Base-by-base conservation (phyloP, 1,139 yeast genomes). In the Suhomyces chickasaworum region DNA sequence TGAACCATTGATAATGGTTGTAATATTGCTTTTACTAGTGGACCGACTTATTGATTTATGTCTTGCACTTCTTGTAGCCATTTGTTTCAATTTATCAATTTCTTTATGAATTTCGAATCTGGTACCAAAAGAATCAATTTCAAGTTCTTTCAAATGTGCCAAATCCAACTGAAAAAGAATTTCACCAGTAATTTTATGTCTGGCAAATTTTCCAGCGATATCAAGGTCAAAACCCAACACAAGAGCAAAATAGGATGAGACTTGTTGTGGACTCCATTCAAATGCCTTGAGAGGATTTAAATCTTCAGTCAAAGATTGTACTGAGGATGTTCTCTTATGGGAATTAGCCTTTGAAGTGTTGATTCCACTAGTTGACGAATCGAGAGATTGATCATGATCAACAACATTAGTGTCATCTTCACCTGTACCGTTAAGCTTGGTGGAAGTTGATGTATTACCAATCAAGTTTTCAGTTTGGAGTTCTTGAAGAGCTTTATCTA, bases 81-180 rank as follows among this genome's bases (percentile, higher is more conserved):
- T 57, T 43, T 69, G 64, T 51, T 74, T 73, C 55, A 91, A 75
- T 38, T 82, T 79, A 63, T 89, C 96, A 58, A 93, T 91, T 63
- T 89, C 96, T 62, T 89, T 89, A 64, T 84, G 84, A 37, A 95
- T 81, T 65, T 91, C 97, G 67, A 90, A 93, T 50, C 99, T 76
- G 1, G 97, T 91, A 18, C 99, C 99, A 71, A 93, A 93, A 3
- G 96, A 88, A 46, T 83, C 78, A 44, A 93, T 93, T 52, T 91
- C 99, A 49, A 93, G 73, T 65, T 93, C 99, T 63, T 93, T 93
- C 59, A 93, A 75, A 59, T 88, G 88, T 1, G 89, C 80, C 54
- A 91, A 75, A 60, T 91, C 97, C 54, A 95, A 75, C 63, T 91
- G 96, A 46, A 93, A 73, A 42, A 93, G 69, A 43, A 93, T 91